Evolutionary conservation across 768 basidiomycete species (phyloP), one percentile per base, ranked within the genome.

Genomic region (Boletales sp.): DNA sequence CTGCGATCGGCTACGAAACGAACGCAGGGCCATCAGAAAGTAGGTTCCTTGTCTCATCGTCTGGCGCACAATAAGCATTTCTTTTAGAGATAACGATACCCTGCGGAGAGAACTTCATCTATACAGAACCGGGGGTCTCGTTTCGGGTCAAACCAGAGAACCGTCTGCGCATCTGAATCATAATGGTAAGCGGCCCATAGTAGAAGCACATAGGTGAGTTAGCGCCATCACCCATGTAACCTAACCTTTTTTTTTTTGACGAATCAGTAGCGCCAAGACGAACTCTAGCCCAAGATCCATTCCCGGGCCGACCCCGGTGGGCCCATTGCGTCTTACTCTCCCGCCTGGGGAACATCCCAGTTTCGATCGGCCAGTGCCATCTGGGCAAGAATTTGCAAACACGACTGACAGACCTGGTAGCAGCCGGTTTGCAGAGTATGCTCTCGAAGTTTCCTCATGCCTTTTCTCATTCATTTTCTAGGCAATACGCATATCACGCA

Each of bases 151-250:
- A 35, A 43, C 56, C 13, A 55, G 56, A 48, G 66, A 68, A 30
- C 67, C 74, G 5, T 74, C 77, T 5, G 65, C 70, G 8, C 53
- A 59, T 43, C 34, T 64, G 10, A 87, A 87, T 55, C 57, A 60
- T 11, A 86, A 86, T 54, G 81, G 83, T 41, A 91, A 90, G 60
- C 82, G 89, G 15, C 73, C 70, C 47, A 81, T 83, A 73, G 57
- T 62, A 15, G 74, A 76, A 37, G 54, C 59, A 40, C 71, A 69
- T 50, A 67, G 69, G 82, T 81, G 48, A 66, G 76, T 38, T 21
- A 17, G 31, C 10, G 19, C 29, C 35, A 34, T 40, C 35, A 27
- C 27, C 15, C 42, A 5, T 37, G 36, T 30, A 40, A 11, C 18
- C 39, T 5, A 48, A 44, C 40, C 48, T 27, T 37, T 49, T 21